Base-by-base conservation (phyloP, 768 basidiomycete genomes). In the Lactifluus rugatus region DNA sequence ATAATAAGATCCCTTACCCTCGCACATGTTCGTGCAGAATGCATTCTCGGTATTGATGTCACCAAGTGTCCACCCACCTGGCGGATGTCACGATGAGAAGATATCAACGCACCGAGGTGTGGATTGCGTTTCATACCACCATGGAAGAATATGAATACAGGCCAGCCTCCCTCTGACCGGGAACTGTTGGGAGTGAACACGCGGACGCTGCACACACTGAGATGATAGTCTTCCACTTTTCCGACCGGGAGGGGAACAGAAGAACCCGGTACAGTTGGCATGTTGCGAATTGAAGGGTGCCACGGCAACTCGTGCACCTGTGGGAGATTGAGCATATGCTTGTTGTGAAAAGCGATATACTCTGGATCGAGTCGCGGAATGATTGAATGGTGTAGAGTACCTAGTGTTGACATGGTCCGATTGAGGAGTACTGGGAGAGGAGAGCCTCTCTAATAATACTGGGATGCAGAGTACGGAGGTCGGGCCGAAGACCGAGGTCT, bases 41-140 rank as follows among this genome's bases (percentile, higher is more conserved):
- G 80, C 71, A n/a, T 77, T 78, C 58, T 84, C 82, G 25, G 78
- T 78, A 23, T 66, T 66, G 62, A 86, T 83, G 54, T 74, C 81
- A 0, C 87, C 87, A 1, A 89, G 73, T 0, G 85, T 87, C 87
- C 87, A 88, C 34, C 87, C 87, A 42, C 87, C 87, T 84, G 63
- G 5, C 14, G 44, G 28, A 25, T 14, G 11, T 11, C 21, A 23
- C 5, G 21, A 19, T 49, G 28, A 49, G 47, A 50, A 41, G 19
- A n/a, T 31, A 31, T n/a, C 13, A 10, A 49, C n/a, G 32, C n/a
- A 16, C 13, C 19, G 6, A 2, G 6, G 48, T 9, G 17, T 14
- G 46, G 26, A 49, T 49, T 19, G 13, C 54, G 3, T 31, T 31
- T 31, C 76, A 54, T 59, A 80, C 86, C 87, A 52, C 87, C 87